Evolutionary conservation across 352 stramenopile species (phyloP).

Genomic region (Phytophthora ohioensis): DNA sequence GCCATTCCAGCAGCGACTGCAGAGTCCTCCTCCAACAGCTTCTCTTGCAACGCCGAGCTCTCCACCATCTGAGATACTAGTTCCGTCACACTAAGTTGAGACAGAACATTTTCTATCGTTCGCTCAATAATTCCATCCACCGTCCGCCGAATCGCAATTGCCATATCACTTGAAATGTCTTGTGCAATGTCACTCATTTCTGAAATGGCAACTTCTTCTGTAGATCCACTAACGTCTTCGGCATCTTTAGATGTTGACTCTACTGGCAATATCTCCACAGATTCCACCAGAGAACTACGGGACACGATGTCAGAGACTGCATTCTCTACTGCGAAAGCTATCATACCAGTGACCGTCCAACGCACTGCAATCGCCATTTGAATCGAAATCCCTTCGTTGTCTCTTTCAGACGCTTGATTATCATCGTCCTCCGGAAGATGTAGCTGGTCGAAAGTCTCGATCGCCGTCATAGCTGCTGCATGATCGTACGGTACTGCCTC

Average conservation of each 20-base stretch:
- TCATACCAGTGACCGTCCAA: conserved; percentile 50
- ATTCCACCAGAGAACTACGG: not conserved
- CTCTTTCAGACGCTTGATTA: conserved; percentile 16
- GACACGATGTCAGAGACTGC: conserved; percentile 27
- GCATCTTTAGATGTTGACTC: not conserved
- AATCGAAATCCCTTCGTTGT: conserved; percentile 33
- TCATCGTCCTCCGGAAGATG: conserved; percentile 15
- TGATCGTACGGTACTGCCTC: conserved; percentile 26
- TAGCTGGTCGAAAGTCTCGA: conserved; percentile 30
- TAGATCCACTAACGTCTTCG: not conserved
- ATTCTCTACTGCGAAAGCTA: conserved; percentile 52
- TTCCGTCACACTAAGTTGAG: conserved; percentile 25
- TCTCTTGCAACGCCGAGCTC: not conserved
- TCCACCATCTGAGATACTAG: conserved; percentile 23
- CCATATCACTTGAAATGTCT: conserved; percentile 37
- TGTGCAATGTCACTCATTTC: conserved; percentile 8
- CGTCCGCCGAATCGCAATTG: conserved; percentile 38
- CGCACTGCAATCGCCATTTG: conserved; percentile 60
- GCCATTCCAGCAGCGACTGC: not conserved
- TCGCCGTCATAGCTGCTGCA: conserved; percentile 22
- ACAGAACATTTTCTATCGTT: conserved; percentile 26
- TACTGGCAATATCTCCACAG: not conserved
- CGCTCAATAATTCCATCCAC: conserved; percentile 44
- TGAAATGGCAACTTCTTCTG: not conserved
- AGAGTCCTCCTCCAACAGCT: not conserved